A percentile compares a stretch with the other conserved stretches of the same genome.
Conservation (phyloP, 1,284 basidiomycete genomes). For the Melampsora americana region DNA sequence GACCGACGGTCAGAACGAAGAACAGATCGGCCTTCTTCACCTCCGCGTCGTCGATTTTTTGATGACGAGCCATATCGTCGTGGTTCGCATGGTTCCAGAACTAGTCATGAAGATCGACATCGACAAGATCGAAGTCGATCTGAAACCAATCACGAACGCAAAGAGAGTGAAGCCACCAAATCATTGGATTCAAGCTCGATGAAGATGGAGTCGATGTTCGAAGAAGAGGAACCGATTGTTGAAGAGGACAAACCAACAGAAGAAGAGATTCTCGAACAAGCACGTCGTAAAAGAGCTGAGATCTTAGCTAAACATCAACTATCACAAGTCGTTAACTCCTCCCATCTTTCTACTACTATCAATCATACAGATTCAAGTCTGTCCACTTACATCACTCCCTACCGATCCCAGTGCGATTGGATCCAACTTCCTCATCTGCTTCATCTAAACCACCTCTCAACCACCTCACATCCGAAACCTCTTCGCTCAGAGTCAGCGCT, state of each 20-base stretch:
- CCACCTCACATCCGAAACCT: neutral
- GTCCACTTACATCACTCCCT: constrained; percentile 4
- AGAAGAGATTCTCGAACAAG: constrained; percentile 44
- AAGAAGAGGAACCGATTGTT: constrained; percentile 8
- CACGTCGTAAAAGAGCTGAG: constrained; percentile 45
- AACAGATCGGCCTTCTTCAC: neutral
- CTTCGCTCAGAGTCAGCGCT: constrained; percentile 4
- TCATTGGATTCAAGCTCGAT: neutral
- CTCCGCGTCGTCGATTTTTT: neutral
- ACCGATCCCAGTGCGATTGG: constrained; percentile 29
- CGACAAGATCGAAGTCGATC: neutral
- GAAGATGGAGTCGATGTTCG: constrained; percentile 13
- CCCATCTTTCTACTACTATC: constrained; percentile 41
- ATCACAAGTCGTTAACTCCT: constrained; percentile 38
- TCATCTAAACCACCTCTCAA: constrained; percentile 12
- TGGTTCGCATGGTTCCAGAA: neutral
- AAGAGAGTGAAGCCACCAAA: neutral
- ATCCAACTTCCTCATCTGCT: constrained; percentile 3
- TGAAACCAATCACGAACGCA: neutral
- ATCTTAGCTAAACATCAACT: constrained; percentile 45
- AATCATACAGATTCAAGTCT: neutral
- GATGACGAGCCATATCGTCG: neutral
- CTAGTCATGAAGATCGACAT: neutral
- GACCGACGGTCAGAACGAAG: neutral
- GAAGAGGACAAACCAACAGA: constrained; percentile 22